A percentile compares a stretch with the other conserved stretches of the same genome.
Conservation (phyloP, 805 yeast species). For the Lachancea quebecensis region DNA sequence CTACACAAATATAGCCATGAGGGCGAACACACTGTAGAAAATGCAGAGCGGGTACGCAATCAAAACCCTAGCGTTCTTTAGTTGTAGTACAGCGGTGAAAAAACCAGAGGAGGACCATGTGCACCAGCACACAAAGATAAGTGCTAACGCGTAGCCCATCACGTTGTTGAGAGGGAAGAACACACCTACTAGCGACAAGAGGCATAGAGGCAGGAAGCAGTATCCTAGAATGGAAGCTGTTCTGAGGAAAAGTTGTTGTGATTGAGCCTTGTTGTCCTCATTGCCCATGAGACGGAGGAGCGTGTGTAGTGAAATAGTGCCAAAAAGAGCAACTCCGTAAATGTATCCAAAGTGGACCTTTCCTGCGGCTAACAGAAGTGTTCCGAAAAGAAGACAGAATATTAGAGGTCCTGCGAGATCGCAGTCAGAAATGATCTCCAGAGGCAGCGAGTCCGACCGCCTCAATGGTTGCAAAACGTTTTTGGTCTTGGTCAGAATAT, state of each 20-base stretch:
- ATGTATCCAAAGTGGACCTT: conserved; percentile 95
- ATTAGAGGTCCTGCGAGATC: conserved; percentile 94
- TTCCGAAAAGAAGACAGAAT: conserved; percentile 82
- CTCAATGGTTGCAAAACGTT: conserved; percentile 75
- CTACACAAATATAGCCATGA: conserved; percentile 82
- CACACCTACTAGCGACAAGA: conserved; percentile 49
- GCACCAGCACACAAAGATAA: conserved; percentile 76
- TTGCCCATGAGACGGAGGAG: conserved; percentile 84
- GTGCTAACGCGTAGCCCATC: conserved; percentile 63
- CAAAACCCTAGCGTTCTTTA: conserved; percentile 78
- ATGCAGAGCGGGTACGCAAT: conserved; percentile 90
- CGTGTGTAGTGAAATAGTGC: conserved; percentile 76
- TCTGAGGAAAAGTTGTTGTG: conserved; percentile 40
- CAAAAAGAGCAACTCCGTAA: conserved; percentile 91
- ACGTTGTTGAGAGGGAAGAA: conserved; percentile 70
- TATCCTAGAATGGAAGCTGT: conserved; percentile 93
- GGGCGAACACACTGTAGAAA: conserved; percentile 89
- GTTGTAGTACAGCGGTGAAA: conserved; percentile 74
- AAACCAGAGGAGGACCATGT: conserved; percentile 91
- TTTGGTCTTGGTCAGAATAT: conserved; percentile 75
- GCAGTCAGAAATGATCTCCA: conserved; percentile 76
- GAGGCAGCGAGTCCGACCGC: conserved; percentile 42
- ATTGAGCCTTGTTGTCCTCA: conserved; percentile 25
- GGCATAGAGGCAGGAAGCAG: conserved; percentile 82
- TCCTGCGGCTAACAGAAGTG: conserved; percentile 75